Evolutionary conservation across 805 yeast genomes (phyloP).

Genomic region (Ogataea dorogensis): DNA sequence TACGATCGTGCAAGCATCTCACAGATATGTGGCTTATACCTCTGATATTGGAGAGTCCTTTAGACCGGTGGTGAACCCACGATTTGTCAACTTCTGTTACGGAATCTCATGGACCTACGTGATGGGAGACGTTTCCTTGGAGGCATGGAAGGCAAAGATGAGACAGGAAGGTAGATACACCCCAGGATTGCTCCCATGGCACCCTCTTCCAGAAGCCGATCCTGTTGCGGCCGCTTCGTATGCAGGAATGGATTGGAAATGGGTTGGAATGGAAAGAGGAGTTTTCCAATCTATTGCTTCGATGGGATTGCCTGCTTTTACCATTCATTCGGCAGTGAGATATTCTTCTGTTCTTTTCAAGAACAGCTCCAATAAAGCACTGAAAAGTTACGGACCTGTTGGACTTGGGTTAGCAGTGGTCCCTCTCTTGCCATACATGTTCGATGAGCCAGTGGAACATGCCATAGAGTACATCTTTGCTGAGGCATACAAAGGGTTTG

Average conservation of each 20-base stretch:
- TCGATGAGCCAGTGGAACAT: constrained; percentile 80
- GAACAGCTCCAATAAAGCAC: constrained; percentile 44
- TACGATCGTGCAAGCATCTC: constrained; percentile 69
- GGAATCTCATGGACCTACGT: constrained; percentile 76
- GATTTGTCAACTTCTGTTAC: constrained; percentile 62
- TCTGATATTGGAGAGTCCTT: constrained; percentile 86
- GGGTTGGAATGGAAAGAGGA: constrained; percentile 67
- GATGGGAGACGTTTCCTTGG: constrained; percentile 70
- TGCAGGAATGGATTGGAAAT: constrained; percentile 61
- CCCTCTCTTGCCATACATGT: constrained; percentile 72
- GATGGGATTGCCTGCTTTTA: constrained; percentile 85
- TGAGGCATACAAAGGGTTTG: constrained; percentile 37
- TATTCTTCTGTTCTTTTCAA: constrained; percentile 65
- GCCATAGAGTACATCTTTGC: constrained; percentile 63
- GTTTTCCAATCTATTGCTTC: constrained; percentile 78
- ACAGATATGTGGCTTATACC: constrained; percentile 81
- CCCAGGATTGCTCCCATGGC: constrained; percentile 70
- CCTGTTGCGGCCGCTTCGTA: constrained; percentile 37
- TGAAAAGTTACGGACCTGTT: constrained; percentile 73
- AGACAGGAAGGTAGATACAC: constrained; percentile 62
- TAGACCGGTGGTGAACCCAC: constrained; percentile 76
- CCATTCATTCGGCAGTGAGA: constrained; percentile 74
- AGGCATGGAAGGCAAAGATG: constrained; percentile 69
- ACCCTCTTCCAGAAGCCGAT: constrained; percentile 42
- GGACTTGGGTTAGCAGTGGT: constrained; percentile 75